A percentile compares a stretch with the other conserved stretches of the same genome.
These are phyloP conservation scores for Saccharomycopsis amapae DNA, from an alignment of 805 yeast genomes.

Conservation along the genomic window DNA sequence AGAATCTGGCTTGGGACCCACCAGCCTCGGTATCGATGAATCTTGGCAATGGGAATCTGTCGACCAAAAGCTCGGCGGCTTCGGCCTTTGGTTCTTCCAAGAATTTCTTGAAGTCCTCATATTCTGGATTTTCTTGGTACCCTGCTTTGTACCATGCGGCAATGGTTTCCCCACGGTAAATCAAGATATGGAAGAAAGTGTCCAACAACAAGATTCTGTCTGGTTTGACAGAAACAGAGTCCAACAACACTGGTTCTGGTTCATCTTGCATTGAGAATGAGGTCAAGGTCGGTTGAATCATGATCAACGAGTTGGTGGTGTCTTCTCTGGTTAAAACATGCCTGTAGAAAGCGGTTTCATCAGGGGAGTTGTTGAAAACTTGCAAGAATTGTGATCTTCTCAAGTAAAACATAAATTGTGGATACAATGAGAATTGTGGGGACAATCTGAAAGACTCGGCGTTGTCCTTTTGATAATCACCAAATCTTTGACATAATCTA, in stretches of 20 bases:
- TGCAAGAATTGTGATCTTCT: slow-evolving; percentile 60
- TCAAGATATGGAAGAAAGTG: slow-evolving; percentile 62
- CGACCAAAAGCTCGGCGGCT: slow-evolving; percentile 57
- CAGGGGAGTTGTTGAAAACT: slow-evolving; percentile 65
- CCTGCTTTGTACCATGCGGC: slow-evolving; percentile 63
- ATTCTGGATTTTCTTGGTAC: slow-evolving; percentile 56
- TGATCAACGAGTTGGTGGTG: slow-evolving; percentile 48
- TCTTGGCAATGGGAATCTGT: slow-evolving; percentile 65
- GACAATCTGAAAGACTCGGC: slow-evolving; percentile 45
- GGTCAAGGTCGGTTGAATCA: slow-evolving; percentile 65
- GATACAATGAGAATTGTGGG: slow-evolving; percentile 44
- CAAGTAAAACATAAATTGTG: slow-evolving; percentile 62
- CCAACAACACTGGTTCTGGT: slow-evolving; percentile 58
- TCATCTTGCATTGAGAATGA: slow-evolving; percentile 45
- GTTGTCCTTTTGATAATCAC: slow-evolving; percentile 40
- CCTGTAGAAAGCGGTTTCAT: slow-evolving; percentile 59
- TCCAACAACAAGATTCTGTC: slow-evolving; percentile 52
- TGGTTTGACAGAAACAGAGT: slow-evolving; percentile 54
- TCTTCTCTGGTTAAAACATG: slow-evolving; percentile 59
- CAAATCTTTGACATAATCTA: slow-evolving; percentile 40
- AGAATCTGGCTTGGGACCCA: slow-evolving; percentile 67
- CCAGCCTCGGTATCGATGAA: slow-evolving; percentile 71
- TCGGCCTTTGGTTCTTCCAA: slow-evolving; percentile 56
- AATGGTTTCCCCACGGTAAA: slow-evolving; percentile 57
- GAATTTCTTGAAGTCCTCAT: slow-evolving; percentile 50